Base-by-base conservation (phyloP, 495 filamentous ascomycete species). In the Aspergillus affinis region DNA sequence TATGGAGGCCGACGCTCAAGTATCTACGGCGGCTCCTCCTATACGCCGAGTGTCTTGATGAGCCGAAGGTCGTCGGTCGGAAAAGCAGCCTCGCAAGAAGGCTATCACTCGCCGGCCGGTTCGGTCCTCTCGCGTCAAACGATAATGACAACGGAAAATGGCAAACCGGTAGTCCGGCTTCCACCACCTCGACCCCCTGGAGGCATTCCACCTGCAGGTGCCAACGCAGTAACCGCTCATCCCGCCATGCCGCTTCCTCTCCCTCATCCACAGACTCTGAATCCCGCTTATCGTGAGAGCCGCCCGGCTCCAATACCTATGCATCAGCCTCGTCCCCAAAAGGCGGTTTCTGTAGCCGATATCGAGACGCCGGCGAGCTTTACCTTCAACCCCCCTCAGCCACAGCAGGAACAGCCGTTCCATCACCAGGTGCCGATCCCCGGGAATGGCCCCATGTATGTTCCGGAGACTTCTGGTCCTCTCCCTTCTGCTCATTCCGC, bases 271-370 rank as follows among this genome's bases (percentile, higher is more conserved):
- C 78, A 78, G 55, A 77, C 82, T 13, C 84, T 84, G 57, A 90
- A 90, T 65, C 89, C 89, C 3, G 79, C 82, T 2, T 90, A 88
- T 76, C 87, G 87, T 53, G 93, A 96, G 75, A 93, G 86, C 69
- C 87, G 87, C 58, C 84, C 83, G 49, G 87, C 78, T 49, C 80
- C 84, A 21, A 86, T 97, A 45, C 89, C 92, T 6, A 96, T 98
- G 90, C 90, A 98, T 67, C 94, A 99, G 69, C 94, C 94, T 54
- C 89, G 91, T 48, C 94, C 94, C 4, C 92, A 98, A 73, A 97
- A 97, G 78, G 78, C 92, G 3, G 89, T 99, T 27, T 97, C 94
- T 26, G 88, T 98, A 57, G 91, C 92, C 30, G 92, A 91, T 68
- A 97, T 99, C 62, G 94, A 98, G 70, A 91, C 87, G 21, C 92